phyloP scores from a whole-genome alignment of 176 grass and related monocot species.

The Melocanna baccifera region DNA sequence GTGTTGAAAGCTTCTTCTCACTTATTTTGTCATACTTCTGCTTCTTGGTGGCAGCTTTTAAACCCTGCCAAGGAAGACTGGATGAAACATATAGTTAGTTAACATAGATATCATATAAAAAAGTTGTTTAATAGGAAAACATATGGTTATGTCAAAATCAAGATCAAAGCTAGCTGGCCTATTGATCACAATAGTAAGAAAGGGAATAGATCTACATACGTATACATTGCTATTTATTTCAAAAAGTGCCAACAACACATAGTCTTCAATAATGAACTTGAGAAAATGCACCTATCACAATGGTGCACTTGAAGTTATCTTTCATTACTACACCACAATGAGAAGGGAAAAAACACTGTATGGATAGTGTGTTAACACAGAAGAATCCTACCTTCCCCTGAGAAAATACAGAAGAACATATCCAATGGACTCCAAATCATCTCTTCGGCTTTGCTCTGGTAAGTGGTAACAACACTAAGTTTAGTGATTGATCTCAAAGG shows the following conservation, averaged over 20 bases:
- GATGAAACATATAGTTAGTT: conserved; percentile 20
- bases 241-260: conserved; percentile 6
- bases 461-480: conserved; percentile 26
- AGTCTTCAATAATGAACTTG: conserved; percentile 8
- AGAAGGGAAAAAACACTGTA: background rate
- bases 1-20: conserved; percentile 69
- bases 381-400: conserved; percentile 65
- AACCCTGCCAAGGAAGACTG: conserved; percentile 79
- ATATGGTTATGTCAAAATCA: background rate
- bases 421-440: conserved; percentile 85
- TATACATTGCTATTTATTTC: background rate
- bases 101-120: background rate
- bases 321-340: background rate
- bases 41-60: conserved; percentile 79
- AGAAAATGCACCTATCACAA: no score
- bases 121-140: background rate
- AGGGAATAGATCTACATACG: background rate
- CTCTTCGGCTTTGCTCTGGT: conserved; percentile 82
- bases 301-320: background rate
- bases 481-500: conserved; percentile 6
- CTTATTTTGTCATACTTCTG: conserved; percentile 84
- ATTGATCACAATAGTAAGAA: background rate
- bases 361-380: background rate
- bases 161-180: conserved; percentile 4
- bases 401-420: conserved; percentile 88